These are phyloP conservation scores for Theileria annulata DNA, from an alignment of 169 alveolate species.

Conservation along the genomic window DNA sequence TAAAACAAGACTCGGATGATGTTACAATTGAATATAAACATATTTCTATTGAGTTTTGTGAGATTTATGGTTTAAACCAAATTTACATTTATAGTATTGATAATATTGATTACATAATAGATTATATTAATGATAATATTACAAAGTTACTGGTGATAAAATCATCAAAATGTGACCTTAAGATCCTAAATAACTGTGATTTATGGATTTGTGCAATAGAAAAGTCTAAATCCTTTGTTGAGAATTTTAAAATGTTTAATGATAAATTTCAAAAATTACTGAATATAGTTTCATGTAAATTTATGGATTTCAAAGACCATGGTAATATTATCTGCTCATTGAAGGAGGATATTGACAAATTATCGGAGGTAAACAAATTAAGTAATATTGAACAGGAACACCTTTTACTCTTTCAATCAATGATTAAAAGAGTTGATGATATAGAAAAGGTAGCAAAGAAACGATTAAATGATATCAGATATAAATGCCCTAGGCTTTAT, in stretches of 20 bases:
- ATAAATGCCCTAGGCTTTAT: slow-evolving; percentile 97
- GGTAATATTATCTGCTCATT: not conserved
- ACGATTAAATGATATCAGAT: slow-evolving; percentile 95
- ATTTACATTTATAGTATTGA: not conserved
- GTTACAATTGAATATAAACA: not conserved
- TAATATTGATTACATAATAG: not conserved
- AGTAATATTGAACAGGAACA: not conserved
- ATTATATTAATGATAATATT: not conserved
- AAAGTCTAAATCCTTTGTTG: not conserved
- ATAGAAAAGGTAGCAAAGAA: slow-evolving; percentile 95
- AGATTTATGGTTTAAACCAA: too few species aligned
- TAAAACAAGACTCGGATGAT: not conserved
- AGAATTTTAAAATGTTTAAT: not conserved
- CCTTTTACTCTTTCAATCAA: slow-evolving; percentile 82
- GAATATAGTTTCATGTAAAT: not conserved
- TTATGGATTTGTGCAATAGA: not conserved
- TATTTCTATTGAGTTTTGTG: not conserved
- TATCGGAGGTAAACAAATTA: not conserved
- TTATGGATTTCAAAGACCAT: not conserved
- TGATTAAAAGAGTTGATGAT: slow-evolving; percentile 89
- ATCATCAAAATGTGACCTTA: not conserved
- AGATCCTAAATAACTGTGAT: not conserved
- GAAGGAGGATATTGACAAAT: not conserved
- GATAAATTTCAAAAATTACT: not conserved
- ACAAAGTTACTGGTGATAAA: not conserved